A percentile compares a stretch with the other conserved stretches of the same genome.
phyloP scores from a whole-genome alignment of 441 rosid genomes.

The Flueggea neowawraea region DNA sequence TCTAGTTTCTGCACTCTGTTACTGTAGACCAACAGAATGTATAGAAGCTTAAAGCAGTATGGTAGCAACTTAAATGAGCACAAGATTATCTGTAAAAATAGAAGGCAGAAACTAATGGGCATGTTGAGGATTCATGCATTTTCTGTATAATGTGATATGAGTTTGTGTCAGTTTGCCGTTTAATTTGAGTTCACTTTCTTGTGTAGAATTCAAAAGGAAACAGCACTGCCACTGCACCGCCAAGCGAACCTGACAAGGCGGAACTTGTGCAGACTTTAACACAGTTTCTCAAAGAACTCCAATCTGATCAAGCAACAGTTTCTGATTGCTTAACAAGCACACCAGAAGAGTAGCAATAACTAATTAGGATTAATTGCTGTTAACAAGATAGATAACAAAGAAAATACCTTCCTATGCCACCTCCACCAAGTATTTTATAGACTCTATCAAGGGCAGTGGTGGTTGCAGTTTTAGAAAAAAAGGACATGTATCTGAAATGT shows the following conservation, averaged over 20 bases:
- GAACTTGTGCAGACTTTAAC: constrained; percentile 34
- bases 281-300: constrained; percentile 35
- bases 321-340: constrained; percentile 10
- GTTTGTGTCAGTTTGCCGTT: neutral
- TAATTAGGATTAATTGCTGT: neutral
- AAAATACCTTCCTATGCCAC: neutral
- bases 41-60: too few relatives aligned
- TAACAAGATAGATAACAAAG: neutral
- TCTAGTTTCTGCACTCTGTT: neutral
- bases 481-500: too few relatives aligned
- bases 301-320: constrained; percentile 20
- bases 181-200: neutral
- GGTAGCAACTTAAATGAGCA: too few relatives aligned
- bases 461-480: too few relatives aligned
- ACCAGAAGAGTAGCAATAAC: neutral
- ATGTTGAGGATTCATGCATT: too few relatives aligned
- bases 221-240: constrained; percentile 14
- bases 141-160: too few relatives aligned
- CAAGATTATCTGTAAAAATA: too few relatives aligned
- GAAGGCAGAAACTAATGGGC: too few relatives aligned
- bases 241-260: constrained; percentile 24
- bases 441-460: too few relatives aligned
- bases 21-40: neutral
- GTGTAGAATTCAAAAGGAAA: constrained; percentile 20
- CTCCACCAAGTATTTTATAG: too few relatives aligned